Base-by-base conservation (phyloP, 805 yeast species). In the Hanseniaspora hatyaiensis region DNA sequence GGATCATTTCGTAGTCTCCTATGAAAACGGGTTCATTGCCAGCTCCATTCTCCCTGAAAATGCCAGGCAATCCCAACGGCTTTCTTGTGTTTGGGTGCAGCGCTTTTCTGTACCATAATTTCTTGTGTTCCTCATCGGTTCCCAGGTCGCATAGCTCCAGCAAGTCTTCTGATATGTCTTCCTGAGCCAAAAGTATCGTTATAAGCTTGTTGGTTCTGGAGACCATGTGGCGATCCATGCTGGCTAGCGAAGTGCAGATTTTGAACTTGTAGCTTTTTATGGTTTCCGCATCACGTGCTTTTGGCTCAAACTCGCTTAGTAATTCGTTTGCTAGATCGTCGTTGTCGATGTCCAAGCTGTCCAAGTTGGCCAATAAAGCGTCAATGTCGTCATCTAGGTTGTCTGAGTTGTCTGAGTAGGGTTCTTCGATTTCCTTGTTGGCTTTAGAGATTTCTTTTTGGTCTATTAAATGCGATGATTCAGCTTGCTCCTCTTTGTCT, bases 1-100 rank as follows among this genome's bases (percentile, higher is more conserved):
- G 89, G 49, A 87, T 74, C 55, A 81, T 94, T 57, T 79, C 77
- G 80, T 83, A 83, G 59, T 85, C 82, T 2, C 95, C 95, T 53
- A 87, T 78, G 29, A 37, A 47, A 12, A 34, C 29, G 11, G 34
- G 42, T 3, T 36, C 45, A n/a, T 29, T 32, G 50, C 77, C 73
- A 54, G 80, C 88, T 56, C 83, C 92, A 23, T 77, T 78, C 8
- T 83, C 85, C 62, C 95, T 74, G 15, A 87, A 87, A 15, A 87
- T 73, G 29, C 88, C 96, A 2, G 96, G 96, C n/a, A 48, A 28
- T 3, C 24, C 6, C 50, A 86, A 71, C 1, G 76, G 67, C 54
- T 82, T 77, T 19, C 34, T 30, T 13, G 36, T 40, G 2, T 69
- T 69, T 15, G 82, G 69, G 57, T 75, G 75, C 3, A 40, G n/a